phyloP scores from a whole-genome alignment of 352 stramenopile species.

The Phytophthora pini region DNA sequence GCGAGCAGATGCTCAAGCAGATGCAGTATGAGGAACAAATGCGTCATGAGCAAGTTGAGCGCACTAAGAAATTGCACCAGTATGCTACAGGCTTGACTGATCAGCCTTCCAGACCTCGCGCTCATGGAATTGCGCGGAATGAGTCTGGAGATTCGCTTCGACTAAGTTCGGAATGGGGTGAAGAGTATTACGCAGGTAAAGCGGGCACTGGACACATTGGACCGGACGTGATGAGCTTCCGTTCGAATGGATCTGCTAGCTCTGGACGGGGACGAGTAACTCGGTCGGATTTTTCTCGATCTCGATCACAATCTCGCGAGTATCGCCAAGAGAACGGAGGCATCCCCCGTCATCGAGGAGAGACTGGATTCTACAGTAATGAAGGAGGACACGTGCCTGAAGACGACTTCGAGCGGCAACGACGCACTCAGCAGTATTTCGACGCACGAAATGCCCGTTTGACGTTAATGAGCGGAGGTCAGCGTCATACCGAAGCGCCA shows the following conservation, averaged over 20 bases:
- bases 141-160: constrained; percentile 48
- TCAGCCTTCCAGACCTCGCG: constrained; percentile 18
- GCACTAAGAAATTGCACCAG: constrained; percentile 32
- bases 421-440: constrained; percentile 40
- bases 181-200: constrained; percentile 29
- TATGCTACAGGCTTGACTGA: constrained; percentile 13
- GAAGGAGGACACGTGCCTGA: constrained; percentile 20
- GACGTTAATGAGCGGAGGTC: constrained; percentile 22
- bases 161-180: constrained; percentile 50
- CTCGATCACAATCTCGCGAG: constrained; percentile 24
- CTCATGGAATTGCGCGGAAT: constrained; percentile 24
- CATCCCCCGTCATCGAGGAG: constrained; percentile 11
- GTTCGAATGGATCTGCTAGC: constrained; percentile 25
- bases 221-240: constrained; percentile 23
- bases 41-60: constrained; percentile 34
- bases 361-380: constrained; percentile 7
- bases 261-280: constrained; percentile 6
- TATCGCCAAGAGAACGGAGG: constrained; percentile 20
- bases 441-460: constrained; percentile 36
- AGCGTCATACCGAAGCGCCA: neutral
- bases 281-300: constrained; percentile 35
- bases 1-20: constrained; percentile 36
- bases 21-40: constrained; percentile 28
- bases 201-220: neutral
- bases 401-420: constrained; percentile 17